Evolutionary conservation across 176 grass and related monocot species (phyloP), one percentile per base, ranked within the genome.

Genomic region (Leersia perrieri): DNA sequence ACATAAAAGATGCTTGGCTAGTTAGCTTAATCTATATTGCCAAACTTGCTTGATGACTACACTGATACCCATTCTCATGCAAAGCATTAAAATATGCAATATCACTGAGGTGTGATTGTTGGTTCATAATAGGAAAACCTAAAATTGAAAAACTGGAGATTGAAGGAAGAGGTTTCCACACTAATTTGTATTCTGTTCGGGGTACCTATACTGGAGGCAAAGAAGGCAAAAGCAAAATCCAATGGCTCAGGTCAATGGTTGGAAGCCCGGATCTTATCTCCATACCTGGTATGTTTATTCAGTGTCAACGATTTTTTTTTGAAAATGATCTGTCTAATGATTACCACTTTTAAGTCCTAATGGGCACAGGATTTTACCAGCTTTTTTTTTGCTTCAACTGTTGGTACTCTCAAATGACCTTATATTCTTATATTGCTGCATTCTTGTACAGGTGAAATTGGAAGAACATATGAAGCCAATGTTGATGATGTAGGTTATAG

Each of bases 121-220:
- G 15, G 16, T 85, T 72, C 67, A 79, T 82, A 68, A 70, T 82
- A 99, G 96, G 90, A 53, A 79, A 84, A 73, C 96, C 96, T 31
- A 95, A 95, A 91, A 93, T 99, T 84, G 87, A 86, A 70, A 95
- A 95, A 70, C 68, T 99, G 75, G 92, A 99, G 78, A 99, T 99
- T 90, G 96, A 99, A 95, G 96, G 96, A 85, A 99, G 90, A 88
- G 96, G 96, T 74, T 99, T 90, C 82, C 92, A 99, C 73, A 95
- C 96, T 65, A 95, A 98, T 72, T 74, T 95, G 55, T 95, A 98
- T 82, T 80, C 92, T 76, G 86, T 98, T 74, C 65, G 67, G 75
- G 84, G 92, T 75, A 88, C 41, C 35, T 98, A 98, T 81, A 91
- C 68, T 15, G 96, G 96, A 65, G 96, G 96, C 63, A 98, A 89